phyloP scores from a whole-genome alignment of 352 stramenopile genomes.

The Phytophthora podocarpi region DNA sequence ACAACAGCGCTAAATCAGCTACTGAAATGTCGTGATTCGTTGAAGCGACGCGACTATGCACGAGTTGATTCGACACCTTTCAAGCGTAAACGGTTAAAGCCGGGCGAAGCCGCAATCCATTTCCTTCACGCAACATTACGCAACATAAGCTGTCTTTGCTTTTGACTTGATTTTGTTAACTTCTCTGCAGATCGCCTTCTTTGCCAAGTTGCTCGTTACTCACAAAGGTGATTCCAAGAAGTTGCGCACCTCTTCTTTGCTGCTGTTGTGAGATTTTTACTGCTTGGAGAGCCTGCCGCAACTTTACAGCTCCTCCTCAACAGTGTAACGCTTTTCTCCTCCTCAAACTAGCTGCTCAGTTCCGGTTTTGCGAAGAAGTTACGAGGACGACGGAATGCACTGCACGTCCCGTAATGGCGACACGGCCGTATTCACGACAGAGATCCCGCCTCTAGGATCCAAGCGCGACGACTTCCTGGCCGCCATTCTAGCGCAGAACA shows the following conservation, averaged over 20 bases:
- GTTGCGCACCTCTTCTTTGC: constrained; percentile 4
- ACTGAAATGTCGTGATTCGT: constrained; percentile 5
- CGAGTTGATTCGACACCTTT: constrained; percentile 22
- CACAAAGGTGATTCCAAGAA: no score
- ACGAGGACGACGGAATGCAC: constrained; percentile 20
- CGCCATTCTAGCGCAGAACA: constrained; percentile 27
- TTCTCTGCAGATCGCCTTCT: no score
- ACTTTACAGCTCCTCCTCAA: not conserved
- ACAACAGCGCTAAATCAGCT: not conserved
- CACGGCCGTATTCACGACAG: constrained; percentile 11
- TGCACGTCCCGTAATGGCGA: constrained; percentile 26
- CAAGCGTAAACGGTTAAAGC: constrained; percentile 25
- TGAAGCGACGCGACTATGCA: constrained; percentile 3
- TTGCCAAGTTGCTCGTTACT: no score
- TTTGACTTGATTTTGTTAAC: no score
- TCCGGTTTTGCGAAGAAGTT: constrained; percentile 16
- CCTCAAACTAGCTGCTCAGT: no score
- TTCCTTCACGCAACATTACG: constrained; percentile 11
- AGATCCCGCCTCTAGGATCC: constrained; percentile 8
- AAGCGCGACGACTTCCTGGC: constrained; percentile 25
- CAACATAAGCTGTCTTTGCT: not conserved
- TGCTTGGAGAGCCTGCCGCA: constrained; percentile 1
- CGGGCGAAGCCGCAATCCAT: constrained; percentile 17
- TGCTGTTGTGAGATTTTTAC: constrained; percentile 2
- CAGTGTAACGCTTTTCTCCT: constrained; percentile 8